These are phyloP conservation scores for Auricularia heimuer DNA, from an alignment of 768 basidiomycete species.

Conservation along the genomic window DNA sequence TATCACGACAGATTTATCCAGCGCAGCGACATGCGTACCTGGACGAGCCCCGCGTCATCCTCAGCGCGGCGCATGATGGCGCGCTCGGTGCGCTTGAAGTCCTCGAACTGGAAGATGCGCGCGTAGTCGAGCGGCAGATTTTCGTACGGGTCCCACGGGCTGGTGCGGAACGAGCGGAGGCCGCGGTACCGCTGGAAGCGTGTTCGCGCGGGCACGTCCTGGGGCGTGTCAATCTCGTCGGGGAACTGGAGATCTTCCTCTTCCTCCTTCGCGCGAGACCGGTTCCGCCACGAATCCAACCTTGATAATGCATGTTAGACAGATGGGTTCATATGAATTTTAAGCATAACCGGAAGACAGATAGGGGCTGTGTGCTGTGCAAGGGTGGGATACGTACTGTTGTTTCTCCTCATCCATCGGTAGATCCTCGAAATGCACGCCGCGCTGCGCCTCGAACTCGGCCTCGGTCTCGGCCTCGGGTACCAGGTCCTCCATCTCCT, in stretches of 20 bases:
- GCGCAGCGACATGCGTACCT: not conserved
- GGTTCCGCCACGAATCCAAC: conserved; percentile 49
- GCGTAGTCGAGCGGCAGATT: conserved; percentile 91
- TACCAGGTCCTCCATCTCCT: conserved; percentile 14
- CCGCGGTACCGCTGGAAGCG: conserved; percentile 92
- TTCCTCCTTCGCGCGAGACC: conserved; percentile 58
- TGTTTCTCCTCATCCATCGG: conserved; percentile 76
- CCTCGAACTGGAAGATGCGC: conserved; percentile 93
- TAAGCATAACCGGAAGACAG: too few relatives aligned
- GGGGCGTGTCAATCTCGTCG: conserved; percentile 92
- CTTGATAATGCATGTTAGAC: conserved; percentile 25
- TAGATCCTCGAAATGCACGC: conserved; percentile 62
- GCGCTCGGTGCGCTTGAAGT: conserved; percentile 79
- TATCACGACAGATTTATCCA: not conserved
- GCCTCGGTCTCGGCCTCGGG: conserved; percentile 42
- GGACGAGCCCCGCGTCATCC: conserved; percentile 35
- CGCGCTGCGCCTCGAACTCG: conserved; percentile 44
- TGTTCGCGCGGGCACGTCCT: conserved; percentile 63
- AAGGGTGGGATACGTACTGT: conserved; percentile 46
- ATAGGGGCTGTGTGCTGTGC: too few relatives aligned
- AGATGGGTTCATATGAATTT: too few relatives aligned
- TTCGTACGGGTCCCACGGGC: conserved; percentile 96
- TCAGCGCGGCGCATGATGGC: conserved; percentile 57
- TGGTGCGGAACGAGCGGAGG: conserved; percentile 84
- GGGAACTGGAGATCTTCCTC: conserved; percentile 82